Evolutionary conservation across 352 stramenopile genomes (phyloP).

Genomic region (Pythium apleroticum): DNA sequence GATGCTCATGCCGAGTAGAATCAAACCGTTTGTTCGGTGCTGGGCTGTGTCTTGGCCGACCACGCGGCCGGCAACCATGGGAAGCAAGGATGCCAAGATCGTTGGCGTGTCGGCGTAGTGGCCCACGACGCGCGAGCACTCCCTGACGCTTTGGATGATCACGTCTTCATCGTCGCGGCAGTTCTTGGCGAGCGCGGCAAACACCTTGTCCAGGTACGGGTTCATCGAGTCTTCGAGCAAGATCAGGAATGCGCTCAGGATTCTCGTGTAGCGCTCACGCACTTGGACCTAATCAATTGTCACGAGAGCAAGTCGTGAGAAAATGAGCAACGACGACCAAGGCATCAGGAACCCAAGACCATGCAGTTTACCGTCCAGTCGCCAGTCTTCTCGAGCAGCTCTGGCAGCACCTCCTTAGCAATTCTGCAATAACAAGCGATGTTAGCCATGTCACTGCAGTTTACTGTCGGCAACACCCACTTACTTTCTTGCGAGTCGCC

Average conservation of each 20-base stretch:
- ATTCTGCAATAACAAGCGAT: conserved; percentile 31
- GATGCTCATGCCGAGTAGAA: conserved; percentile 79
- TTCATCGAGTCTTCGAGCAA: conserved; percentile 71
- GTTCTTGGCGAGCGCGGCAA: conserved; percentile 65
- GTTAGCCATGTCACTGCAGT: not conserved
- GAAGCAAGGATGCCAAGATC: conserved; percentile 70
- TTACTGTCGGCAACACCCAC: no score
- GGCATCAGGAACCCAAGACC: not conserved
- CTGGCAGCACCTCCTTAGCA: conserved; percentile 44
- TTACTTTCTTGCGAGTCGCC: conserved; percentile 44
- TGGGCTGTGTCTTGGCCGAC: conserved; percentile 75
- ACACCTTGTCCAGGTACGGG: conserved; percentile 69
- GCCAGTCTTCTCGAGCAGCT: conserved; percentile 64
- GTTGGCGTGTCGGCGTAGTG: conserved; percentile 73
- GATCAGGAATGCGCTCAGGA: conserved; percentile 67
- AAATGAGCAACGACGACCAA: not conserved
- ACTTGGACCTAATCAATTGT: conserved; percentile 54
- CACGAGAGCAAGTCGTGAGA: no score
- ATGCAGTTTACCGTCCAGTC: conserved; percentile 65
- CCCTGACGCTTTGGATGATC: conserved; percentile 62
- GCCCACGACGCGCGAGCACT: conserved; percentile 62
- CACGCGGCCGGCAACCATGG: conserved; percentile 64
- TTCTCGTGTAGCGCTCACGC: conserved; percentile 66
- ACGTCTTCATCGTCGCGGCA: conserved; percentile 73
- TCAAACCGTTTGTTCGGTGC: conserved; percentile 76